These are phyloP conservation scores for Phytophthora quininea DNA, from an alignment of 352 stramenopile genomes.

Conservation along the genomic window DNA sequence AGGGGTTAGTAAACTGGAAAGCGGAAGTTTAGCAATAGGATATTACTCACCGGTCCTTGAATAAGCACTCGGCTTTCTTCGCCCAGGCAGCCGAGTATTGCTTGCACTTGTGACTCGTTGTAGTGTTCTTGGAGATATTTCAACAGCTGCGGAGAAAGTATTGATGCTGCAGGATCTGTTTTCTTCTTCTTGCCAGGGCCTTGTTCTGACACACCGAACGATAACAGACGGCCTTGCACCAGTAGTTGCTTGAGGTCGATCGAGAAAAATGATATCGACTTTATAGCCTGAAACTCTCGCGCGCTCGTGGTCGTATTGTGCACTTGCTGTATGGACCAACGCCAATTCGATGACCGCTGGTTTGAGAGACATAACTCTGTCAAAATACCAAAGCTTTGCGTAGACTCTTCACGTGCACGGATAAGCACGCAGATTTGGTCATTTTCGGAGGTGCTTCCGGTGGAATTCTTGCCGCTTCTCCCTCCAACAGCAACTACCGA, in stretches of 20 bases:
- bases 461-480: conserved; percentile 12
- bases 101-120: conserved; percentile 75
- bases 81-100: conserved; percentile 71
- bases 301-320: conserved; percentile 80
- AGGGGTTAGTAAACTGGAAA: neutral
- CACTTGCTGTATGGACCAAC: conserved; percentile 69
- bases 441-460: conserved; percentile 19
- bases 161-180: conserved; percentile 5
- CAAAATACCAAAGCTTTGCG: conserved; percentile 50
- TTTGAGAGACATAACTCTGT: conserved; percentile 78
- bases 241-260: conserved; percentile 59
- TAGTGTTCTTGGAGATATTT: conserved; percentile 64
- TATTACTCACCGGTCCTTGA: conserved; percentile 69
- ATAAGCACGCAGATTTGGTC: conserved; percentile 74
- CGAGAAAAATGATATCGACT: conserved; percentile 61
- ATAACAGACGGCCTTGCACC: conserved; percentile 42
- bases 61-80: conserved; percentile 75
- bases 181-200: conserved; percentile 13
- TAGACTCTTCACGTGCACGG: conserved; percentile 36
- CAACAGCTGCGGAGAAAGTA: conserved; percentile 52
- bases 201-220: neutral
- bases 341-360: conserved; percentile 56
- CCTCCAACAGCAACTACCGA: conserved; percentile 60
- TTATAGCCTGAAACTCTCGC: conserved; percentile 82
- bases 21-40: neutral